Base-by-base conservation (phyloP, 2,329 filamentous ascomycete genomes). In the Stachybotrys echinatus region DNA sequence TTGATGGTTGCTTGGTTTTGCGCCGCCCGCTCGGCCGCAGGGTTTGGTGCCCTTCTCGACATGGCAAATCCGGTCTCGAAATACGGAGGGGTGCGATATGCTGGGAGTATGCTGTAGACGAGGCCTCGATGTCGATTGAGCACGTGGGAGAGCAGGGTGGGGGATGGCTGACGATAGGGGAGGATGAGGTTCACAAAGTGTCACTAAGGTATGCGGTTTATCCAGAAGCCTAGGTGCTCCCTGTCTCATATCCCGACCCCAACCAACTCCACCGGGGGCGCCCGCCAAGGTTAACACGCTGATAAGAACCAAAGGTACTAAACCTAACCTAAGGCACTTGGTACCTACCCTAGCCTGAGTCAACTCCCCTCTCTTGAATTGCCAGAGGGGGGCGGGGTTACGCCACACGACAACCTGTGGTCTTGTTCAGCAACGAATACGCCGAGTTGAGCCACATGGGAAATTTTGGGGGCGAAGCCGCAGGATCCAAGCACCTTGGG, bases 1-100 rank as follows among this genome's bases (percentile, higher is more conserved):
- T 97, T 97, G 71, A 99, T 89, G 42, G 91, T 95, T 68, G 87
- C 84, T 69, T 89, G 87, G 74, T 99, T 99, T 73, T 95, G 88
- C 63, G 92, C 92, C 62, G 91, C 89, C 71, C 89, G 85, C 72
- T 95, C 89, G 58, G 89, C 88, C 57, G 84, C 85, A 65, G 89
- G 84, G 72, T 90, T 89, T 52, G 84, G 81, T 53, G 83, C 74
- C 66, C 89, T 83, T 76, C 89, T 81, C 62, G 89, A 94, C 89
- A 95, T 95, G 57, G 59, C 72, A 50, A 52, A 6, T 18, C 12
- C 23, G 42, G 8, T 45, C 10, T 45, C 20, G 21, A 10, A 10
- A 40, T 53, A 54, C 45, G 37, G 75, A 23, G 20, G 23, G 12
- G 22, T 34, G n/a, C 17, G 10, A 7, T 23, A 12, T 19, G 44